Evolutionary conservation across 768 basidiomycete genomes (phyloP).

Genomic region (Boletus rex-veris): DNA sequence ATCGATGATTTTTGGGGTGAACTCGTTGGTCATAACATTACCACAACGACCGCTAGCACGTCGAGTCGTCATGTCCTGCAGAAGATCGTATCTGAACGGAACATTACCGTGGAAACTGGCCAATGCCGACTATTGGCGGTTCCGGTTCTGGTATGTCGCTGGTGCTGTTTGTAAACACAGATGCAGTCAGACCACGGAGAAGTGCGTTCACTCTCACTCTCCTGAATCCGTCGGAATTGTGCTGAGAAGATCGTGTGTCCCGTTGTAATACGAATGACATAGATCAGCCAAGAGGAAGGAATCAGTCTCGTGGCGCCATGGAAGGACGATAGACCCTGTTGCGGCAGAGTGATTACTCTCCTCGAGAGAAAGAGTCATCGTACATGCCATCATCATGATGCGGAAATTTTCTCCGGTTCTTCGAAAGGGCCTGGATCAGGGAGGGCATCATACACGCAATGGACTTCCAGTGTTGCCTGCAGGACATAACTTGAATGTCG

Average conservation of each 20-base stretch:
- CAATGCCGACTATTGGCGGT: no score
- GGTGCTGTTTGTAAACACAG: no score
- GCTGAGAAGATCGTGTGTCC: background rate
- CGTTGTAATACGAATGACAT: background rate
- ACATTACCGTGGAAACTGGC: no score
- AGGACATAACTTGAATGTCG: background rate
- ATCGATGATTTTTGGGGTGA: no score
- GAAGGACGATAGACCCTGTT: background rate
- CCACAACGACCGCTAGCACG: no score
- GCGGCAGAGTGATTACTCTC: background rate
- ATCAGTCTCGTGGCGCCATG: background rate
- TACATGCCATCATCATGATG: background rate
- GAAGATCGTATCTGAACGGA: no score
- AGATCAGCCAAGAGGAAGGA: background rate
- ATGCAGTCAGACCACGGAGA: no score
- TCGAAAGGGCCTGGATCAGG: background rate
- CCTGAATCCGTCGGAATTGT: no score
- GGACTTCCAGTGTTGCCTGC: background rate
- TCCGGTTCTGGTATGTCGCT: no score
- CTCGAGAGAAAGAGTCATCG: background rate
- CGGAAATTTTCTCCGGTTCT: background rate
- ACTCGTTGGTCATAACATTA: no score
- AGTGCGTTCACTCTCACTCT: no score
- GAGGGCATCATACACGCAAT: conserved; percentile 1
- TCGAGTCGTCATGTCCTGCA: no score